phyloP scores from a whole-genome alignment of 768 basidiomycete genomes.

The Termitomyces eurrhizus region DNA sequence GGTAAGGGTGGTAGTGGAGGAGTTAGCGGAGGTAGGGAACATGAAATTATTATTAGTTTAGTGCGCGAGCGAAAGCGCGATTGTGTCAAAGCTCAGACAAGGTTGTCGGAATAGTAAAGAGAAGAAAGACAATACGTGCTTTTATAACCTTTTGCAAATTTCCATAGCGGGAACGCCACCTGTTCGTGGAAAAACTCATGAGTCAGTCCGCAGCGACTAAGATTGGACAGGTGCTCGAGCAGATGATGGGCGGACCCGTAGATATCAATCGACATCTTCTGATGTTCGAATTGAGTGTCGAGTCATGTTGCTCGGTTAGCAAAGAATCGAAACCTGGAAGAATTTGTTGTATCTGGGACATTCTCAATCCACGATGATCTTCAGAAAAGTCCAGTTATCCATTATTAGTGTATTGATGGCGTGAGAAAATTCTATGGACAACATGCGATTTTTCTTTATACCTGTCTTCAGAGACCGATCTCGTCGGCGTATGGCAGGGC shows the following conservation, averaged over 20 bases:
- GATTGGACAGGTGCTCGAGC: background rate
- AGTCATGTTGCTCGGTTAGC: background rate
- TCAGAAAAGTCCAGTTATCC: conserved; percentile 11
- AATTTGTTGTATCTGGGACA: background rate
- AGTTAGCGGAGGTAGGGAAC: conserved; percentile 7
- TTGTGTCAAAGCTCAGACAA: background rate
- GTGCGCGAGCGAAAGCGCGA: background rate
- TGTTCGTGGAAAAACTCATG: background rate
- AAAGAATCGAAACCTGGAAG: background rate
- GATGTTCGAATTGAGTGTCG: background rate
- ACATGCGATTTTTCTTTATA: conserved; percentile 11
- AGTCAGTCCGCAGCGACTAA: background rate
- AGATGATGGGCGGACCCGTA: background rate
- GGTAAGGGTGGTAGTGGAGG: conserved; percentile 9
- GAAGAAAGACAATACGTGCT: background rate
- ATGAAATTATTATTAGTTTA: background rate
- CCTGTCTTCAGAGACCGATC: conserved; percentile 58
- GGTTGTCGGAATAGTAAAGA: background rate
- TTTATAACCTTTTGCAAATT: background rate
- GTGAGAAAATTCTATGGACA: conserved; percentile 18
- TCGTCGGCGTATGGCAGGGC: conserved; percentile 82
- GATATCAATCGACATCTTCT: background rate
- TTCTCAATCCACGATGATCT: background rate
- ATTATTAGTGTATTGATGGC: conserved; percentile 12
- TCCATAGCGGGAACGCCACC: background rate